phyloP scores from a whole-genome alignment of 2,329 filamentous ascomycete species.

The Alternaria arborescens region DNA sequence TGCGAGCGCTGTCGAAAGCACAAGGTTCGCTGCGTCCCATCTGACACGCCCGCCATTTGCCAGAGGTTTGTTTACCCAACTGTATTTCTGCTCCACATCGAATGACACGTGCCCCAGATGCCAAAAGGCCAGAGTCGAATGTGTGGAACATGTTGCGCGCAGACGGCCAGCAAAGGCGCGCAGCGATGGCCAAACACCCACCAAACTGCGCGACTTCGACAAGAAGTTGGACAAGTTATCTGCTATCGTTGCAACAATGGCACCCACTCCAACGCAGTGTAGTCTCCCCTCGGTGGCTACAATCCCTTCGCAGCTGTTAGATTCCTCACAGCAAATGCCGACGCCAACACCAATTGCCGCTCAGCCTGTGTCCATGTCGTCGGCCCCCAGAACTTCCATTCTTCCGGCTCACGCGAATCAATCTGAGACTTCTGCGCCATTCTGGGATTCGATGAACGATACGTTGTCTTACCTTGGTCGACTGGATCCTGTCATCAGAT shows the following conservation, averaged over 20 bases:
- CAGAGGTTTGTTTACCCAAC: constrained; percentile 41
- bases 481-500: constrained; percentile 45
- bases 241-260: constrained; percentile 42
- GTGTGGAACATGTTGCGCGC: constrained; percentile 49
- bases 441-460: constrained; percentile 48
- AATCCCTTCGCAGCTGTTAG: constrained; percentile 34
- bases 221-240: constrained; percentile 47
- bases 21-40: constrained; percentile 49
- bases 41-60: constrained; percentile 42
- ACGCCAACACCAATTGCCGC: constrained; percentile 21
- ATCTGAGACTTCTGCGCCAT: constrained; percentile 37
- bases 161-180: constrained; percentile 46
- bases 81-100: constrained; percentile 21
- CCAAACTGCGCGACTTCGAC: constrained; percentile 45
- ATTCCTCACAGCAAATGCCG: constrained; percentile 31
- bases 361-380: constrained; percentile 25
- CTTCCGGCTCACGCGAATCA: constrained; percentile 37
- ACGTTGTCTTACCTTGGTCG: constrained; percentile 41
- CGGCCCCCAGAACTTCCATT: constrained; percentile 26
- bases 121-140: constrained; percentile 48
- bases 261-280: constrained; percentile 32
- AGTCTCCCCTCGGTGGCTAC: constrained; percentile 35
- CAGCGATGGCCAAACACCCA: constrained; percentile 37
- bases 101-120: constrained; percentile 48
- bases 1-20: constrained; percentile 50